Percentiles rank a stretch among this genome's conserved stretches.
Conservation (phyloP, 352 stramenopile genomes). For the Sclerospora graminicola region DNA sequence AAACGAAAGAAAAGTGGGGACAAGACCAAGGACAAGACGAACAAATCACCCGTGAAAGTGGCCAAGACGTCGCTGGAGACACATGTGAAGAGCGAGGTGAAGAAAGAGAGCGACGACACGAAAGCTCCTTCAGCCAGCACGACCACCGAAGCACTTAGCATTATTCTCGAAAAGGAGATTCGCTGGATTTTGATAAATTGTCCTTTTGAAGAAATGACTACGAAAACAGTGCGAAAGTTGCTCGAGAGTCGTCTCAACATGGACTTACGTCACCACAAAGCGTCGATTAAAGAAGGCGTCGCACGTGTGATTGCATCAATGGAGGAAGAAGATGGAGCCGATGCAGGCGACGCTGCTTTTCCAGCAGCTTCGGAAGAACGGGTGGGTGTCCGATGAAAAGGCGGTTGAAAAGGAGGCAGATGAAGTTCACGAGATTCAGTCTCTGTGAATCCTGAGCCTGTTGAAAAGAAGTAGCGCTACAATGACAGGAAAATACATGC, state of each 20-base stretch:
- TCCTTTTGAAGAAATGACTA: slow-evolving; percentile 78
- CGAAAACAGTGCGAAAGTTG: slow-evolving; percentile 66
- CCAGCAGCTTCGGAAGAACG: slow-evolving; percentile 10
- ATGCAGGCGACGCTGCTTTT: slow-evolving; percentile 12
- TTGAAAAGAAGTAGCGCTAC: slow-evolving; percentile 12
- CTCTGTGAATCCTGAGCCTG: slow-evolving; percentile 3
- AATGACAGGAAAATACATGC: slow-evolving; percentile 4
- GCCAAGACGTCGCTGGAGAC: slow-evolving; percentile 25
- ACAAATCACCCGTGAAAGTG: slow-evolving; percentile 25
- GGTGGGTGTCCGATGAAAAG: slow-evolving; percentile 11
- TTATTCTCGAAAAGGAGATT: slow-evolving; percentile 67
- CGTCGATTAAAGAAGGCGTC: slow-evolving; percentile 65
- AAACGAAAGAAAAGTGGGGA: slow-evolving; percentile 26
- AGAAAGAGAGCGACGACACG: slow-evolving; percentile 7
- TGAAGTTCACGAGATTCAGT: slow-evolving; percentile 5
- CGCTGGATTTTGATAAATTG: slow-evolving; percentile 69
- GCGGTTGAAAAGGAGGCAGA: no score
- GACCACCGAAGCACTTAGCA: slow-evolving; percentile 34
- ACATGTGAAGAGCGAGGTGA: slow-evolving; percentile 32
- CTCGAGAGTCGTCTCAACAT: slow-evolving; percentile 59
- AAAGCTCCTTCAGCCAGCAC: slow-evolving; percentile 18
- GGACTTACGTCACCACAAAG: slow-evolving; percentile 65
- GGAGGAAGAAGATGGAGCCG: slow-evolving; percentile 35
- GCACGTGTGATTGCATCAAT: slow-evolving; percentile 66
- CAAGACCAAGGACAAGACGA: slow-evolving; percentile 2